Conservation (phyloP, 1,139 yeast genomes). For the Saccharomyces pastorianus region DNA sequence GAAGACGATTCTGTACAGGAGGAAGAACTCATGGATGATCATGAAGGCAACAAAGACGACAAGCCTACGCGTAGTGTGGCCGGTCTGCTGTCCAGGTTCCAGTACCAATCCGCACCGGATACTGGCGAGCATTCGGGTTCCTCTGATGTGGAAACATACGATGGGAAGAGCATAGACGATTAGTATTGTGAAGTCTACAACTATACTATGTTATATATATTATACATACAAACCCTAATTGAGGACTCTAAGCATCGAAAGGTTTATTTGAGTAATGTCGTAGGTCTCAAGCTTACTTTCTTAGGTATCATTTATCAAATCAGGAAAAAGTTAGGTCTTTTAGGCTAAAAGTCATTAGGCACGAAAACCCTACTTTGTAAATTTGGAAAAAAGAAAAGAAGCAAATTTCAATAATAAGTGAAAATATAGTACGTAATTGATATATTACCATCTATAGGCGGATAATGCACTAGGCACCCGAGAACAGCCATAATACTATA, state of each 20-base stretch:
- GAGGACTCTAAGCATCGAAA: neutral
- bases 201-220: neutral
- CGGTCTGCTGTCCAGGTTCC: neutral
- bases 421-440: neutral
- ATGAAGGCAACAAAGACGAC: conserved; percentile 26
- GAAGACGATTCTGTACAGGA: conserved; percentile 10
- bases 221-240: neutral
- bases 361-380: neutral
- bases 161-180: neutral
- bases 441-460: neutral
- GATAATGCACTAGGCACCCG: neutral
- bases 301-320: too few relatives aligned
- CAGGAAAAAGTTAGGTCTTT: neutral
- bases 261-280: too few relatives aligned
- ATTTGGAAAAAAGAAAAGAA: neutral
- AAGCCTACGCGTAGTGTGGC: conserved; percentile 5
- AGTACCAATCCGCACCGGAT: neutral
- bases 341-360: neutral
- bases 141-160: neutral
- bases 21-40: conserved; percentile 24
- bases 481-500: neutral
- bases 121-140: neutral
- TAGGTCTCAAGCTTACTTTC: too few relatives aligned
- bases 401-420: neutral
- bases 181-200: neutral